Base-by-base conservation (phyloP, 192 early-diverging fungal species). In the Martensiomyces pterosporus region DNA sequence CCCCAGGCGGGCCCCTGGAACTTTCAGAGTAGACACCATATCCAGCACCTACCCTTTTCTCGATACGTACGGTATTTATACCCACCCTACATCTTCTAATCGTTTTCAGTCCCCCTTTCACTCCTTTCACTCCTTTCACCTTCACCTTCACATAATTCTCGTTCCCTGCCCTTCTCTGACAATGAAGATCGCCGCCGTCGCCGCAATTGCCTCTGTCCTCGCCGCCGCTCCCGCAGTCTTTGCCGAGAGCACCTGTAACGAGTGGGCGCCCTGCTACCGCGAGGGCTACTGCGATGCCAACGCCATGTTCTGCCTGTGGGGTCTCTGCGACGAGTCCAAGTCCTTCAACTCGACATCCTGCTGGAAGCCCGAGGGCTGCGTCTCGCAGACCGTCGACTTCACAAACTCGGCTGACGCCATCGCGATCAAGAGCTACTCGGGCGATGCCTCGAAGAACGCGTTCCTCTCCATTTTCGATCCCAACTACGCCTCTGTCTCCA, bases 401-500 rank as follows among this genome's bases (percentile, higher is more conserved):
- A 55, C 55, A 60, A 51, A 47, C 44, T 46, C 55, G 39, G 16
- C 35, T 43, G 69, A 65, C 19, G 47, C 52, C 16, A 33, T 61
- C n/a, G 17, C 41, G 17, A 66, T 73, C 27, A 32, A 50, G 39
- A 23, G 27, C 8, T 72, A 68, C 42, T 1, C 19, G 8, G 64
- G 69, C 48, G 57, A 65, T 47, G 56, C 57, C 0, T 39, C 27
- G 43, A 39, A 47, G 67, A 67, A 35, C 47, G 73, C 76, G 8
- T 76, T 79, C 42, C 69, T 78, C 43, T 67, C 64, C 17, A 53
- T 67, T 22, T 67, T 67, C 23, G 71, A 75, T 41, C 64, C 71
- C 3, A 41, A 59, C 55, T 37, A 67, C 50, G 47, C 64, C 0
- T 15, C 21, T 14, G 52, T 52, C 0, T 50, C 42, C 13, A 38